Evolutionary conservation across 2,329 filamentous ascomycete species (phyloP).

Genomic region (Paracoccidioides lutzii): DNA sequence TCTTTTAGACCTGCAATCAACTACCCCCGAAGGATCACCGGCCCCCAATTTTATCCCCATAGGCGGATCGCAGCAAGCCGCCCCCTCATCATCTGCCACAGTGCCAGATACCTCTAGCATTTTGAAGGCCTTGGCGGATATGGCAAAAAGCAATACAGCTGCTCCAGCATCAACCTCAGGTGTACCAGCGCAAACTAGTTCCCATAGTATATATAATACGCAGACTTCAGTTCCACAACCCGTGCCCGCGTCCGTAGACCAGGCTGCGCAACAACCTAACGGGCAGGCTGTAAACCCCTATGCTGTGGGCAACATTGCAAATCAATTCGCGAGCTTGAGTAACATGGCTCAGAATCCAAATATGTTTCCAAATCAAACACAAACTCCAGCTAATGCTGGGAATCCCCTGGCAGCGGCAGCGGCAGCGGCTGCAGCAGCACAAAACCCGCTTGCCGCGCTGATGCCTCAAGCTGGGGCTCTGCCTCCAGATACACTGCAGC

Average conservation of each 20-base stretch:
- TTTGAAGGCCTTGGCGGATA: conserved; percentile 65
- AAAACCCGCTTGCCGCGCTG: conserved; percentile 31
- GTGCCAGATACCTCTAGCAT: conserved; percentile 52
- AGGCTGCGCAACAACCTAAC: conserved; percentile 27
- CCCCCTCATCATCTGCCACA: conserved; percentile 15
- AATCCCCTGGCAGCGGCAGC: conserved; percentile 27
- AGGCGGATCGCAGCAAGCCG: conserved; percentile 19
- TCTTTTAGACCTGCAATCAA: conserved; percentile 47
- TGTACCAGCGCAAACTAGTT: conserved; percentile 28
- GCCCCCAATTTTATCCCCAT: conserved; percentile 32
- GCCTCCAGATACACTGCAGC: conserved; percentile 45
- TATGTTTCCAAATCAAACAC: conserved; percentile 27
- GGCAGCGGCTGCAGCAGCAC: conserved; percentile 11
- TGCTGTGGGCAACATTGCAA: conserved; percentile 37
- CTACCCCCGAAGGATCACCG: conserved; percentile 51
- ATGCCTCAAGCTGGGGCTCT: conserved; percentile 27
- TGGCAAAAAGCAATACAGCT: conserved; percentile 60
- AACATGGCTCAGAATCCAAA: conserved; percentile 26
- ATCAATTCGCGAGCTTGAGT: conserved; percentile 36
- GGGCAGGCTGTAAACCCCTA: conserved; percentile 39
- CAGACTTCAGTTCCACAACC: conserved; percentile 31
- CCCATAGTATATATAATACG: conserved; percentile 38
- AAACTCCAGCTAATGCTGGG: conserved; percentile 21
- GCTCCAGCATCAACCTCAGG: conserved; percentile 26
- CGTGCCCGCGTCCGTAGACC: conserved; percentile 34